Evolutionary conservation across 2,329 filamentous ascomycete species (phyloP), one percentile per base, ranked within the genome.

Genomic region (Neofusicoccum cordaticola): DNA sequence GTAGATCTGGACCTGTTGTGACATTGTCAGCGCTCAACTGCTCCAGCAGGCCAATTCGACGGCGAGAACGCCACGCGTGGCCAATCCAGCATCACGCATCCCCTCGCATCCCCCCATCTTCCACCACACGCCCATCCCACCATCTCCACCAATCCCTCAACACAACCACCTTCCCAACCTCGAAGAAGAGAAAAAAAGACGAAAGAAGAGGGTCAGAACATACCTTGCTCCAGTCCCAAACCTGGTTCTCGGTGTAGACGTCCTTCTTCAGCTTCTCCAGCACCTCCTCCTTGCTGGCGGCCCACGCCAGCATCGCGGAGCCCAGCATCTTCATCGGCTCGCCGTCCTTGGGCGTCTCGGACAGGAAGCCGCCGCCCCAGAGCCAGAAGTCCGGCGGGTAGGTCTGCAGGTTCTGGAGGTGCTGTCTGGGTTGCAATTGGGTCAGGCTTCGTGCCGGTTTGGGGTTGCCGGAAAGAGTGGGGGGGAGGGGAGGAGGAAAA

Each of bases 251-350:
- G 9, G 83, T 81, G 78, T 96, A 97, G 9, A 93, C 80, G 79
- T 97, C 93, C 56, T 85, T 83, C 75, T 85, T 85, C 52, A 97
- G 75, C 60, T 84, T 73, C 70, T 89, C 84, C 45, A 89, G 41
- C 2, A 91, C 86, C 74, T 92, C 89, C 68, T 93, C 89, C 70
- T 84, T 86, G 8, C 84, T 88, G 67, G 86, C 84, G 7, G 90
- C 92, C 35, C 85, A 76, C 44, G 86, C 81, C 34, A 96, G 81
- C 72, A 95, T 79, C 17, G 88, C 86, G 74, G 89, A 92, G 47
- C 92, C 92, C 68, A 86, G 86, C 79, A 95, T 92, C 73, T 90
- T 87, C 48, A 86, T 84, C 19, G 83, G 85, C 27, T 89, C 83
- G 65, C 84, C 85, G 61, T 89, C 85, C 5, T 85, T 81, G 39